A percentile compares a stretch with the other conserved stretches of the same genome.
Conservation (phyloP, 345 rosid genomes). For the Populus euphratica region DNA sequence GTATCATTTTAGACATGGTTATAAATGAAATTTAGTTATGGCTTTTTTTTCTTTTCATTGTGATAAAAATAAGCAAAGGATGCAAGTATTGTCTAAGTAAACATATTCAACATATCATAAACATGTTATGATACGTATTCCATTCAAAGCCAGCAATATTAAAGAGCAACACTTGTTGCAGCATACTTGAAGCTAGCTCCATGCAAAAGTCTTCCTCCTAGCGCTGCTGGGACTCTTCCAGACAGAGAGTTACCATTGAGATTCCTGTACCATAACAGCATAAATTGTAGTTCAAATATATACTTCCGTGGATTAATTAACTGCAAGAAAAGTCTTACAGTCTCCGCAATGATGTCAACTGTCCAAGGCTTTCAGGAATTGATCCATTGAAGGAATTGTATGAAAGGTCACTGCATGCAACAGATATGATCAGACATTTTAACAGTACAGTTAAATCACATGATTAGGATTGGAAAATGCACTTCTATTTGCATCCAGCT, state of each 20-base stretch:
- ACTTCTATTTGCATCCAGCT: background rate
- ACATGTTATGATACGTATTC: background rate
- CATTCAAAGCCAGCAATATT: background rate
- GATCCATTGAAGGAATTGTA: slow-evolving; percentile 80
- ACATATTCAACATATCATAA: background rate
- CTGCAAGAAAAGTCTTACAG: slow-evolving; percentile 50
- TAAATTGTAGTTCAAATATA: background rate
- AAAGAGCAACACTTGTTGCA: slow-evolving; percentile 5
- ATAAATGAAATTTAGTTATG: background rate
- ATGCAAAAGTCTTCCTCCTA: slow-evolving; percentile 91
- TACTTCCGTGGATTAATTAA: background rate
- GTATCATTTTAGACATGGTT: slow-evolving; percentile 7
- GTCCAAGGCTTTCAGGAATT: slow-evolving; percentile 87
- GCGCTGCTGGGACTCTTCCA: slow-evolving; percentile 79
- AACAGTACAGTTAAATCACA: background rate
- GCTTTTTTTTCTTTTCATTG: background rate
- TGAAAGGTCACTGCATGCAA: slow-evolving; percentile 78
- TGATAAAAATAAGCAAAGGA: background rate
- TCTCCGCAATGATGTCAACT: slow-evolving; percentile 61
- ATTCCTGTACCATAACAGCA: slow-evolving; percentile 51
- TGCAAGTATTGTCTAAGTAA: background rate
- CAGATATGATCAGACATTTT: background rate
- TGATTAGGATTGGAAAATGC: background rate
- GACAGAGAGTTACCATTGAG: slow-evolving; percentile 85
- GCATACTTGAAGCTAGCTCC: slow-evolving; percentile 95